A percentile compares a stretch with the other conserved stretches of the same genome.
Conservation (phyloP, 371 early-diverging fungal genomes). For the Mortierella sp. region DNA sequence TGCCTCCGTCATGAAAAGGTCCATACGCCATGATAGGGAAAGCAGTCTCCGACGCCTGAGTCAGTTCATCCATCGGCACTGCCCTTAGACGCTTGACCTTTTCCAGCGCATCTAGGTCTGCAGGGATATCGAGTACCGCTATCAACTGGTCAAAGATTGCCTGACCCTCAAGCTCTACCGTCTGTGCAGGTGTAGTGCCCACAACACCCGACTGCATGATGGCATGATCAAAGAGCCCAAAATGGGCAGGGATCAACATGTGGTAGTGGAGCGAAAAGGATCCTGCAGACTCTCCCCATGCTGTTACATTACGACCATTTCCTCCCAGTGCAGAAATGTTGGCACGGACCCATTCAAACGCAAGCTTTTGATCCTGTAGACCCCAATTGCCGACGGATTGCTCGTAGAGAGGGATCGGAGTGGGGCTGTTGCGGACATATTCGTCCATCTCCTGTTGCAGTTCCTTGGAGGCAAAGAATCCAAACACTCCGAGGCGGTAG, state of each 20-base stretch:
- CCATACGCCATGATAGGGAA: conserved; percentile 27
- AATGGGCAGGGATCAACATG: conserved; percentile 40
- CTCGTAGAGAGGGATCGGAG: conserved; percentile 17
- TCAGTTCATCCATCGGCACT: conserved; percentile 21
- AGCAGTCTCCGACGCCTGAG: conserved; percentile 12
- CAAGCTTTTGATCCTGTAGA: conserved; percentile 62
- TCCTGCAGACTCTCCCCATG: conserved; percentile 66
- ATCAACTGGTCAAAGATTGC: conserved; percentile 25
- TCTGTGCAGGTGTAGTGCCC: conserved; percentile 25
- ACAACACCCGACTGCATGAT: conserved; percentile 58
- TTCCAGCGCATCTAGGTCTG: conserved; percentile 29
- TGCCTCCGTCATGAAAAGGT: conserved; percentile 33
- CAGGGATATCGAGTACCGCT: conserved; percentile 32
- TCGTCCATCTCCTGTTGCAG: conserved; percentile 33
- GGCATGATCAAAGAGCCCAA: conserved; percentile 54
- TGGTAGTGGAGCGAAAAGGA: conserved; percentile 57
- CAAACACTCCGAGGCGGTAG: conserved; percentile 51
- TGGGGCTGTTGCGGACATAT: background rate
- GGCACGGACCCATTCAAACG: conserved; percentile 63
- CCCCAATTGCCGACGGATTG: conserved; percentile 59
- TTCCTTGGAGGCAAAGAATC: conserved; percentile 49
- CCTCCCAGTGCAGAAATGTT: conserved; percentile 66
- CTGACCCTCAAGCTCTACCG: conserved; percentile 29
- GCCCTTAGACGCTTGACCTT: conserved; percentile 29
- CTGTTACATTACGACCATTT: conserved; percentile 58